Base-by-base conservation (phyloP, 2,329 filamentous ascomycete genomes). In the Colletotrichum caudatum region DNA sequence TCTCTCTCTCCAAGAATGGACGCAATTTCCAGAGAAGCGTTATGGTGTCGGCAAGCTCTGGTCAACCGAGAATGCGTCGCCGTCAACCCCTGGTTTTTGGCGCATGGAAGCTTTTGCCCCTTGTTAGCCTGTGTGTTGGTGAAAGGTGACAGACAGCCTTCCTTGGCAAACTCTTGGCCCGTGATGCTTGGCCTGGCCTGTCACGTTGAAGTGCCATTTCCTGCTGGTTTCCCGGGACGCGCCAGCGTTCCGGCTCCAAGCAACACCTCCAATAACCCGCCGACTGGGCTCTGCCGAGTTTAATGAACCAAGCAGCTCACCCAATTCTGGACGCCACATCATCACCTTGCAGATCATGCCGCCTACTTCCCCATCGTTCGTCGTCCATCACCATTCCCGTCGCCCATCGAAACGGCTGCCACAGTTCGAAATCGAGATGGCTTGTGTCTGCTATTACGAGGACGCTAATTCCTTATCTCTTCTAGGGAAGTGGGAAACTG, bases 321-420 rank as follows among this genome's bases (percentile, higher is more conserved):
- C 41, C 48, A 37, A 53, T 29, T 53, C 57, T 68, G 33, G 26
- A 64, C 54, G 54, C 60, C 46, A 57, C 69, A 54, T 48, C 65
- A 54, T 48, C 65, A 60, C 39, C 59, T 64, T 51, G 53, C 20
- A 56, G 69, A 69, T 68, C 69, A 11, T 60, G 33, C 23, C n/a
- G 44, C 53, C 23, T 54, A 39, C 26, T 64, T 69, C 54, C 63
- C 58, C 58, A 59, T 56, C n/a, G 41, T 50, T 41, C 46, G 5
- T 59, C 48, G 59, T 37, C 46, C 41, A 56, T 64, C 65, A 59
- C 37, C 37, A 39, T 71, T 59, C 51, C 53, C 66, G n/a, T 53
- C 64, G 33, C 26, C 54, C n/a, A 58, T 54, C 58, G 58, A n/a
- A 53, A 68, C 20, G 44, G 16, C 58, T 41, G 60, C 54, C 54